Base-by-base conservation (phyloP, 2,329 filamentous ascomycete genomes). In the Botrytis elliptica region DNA sequence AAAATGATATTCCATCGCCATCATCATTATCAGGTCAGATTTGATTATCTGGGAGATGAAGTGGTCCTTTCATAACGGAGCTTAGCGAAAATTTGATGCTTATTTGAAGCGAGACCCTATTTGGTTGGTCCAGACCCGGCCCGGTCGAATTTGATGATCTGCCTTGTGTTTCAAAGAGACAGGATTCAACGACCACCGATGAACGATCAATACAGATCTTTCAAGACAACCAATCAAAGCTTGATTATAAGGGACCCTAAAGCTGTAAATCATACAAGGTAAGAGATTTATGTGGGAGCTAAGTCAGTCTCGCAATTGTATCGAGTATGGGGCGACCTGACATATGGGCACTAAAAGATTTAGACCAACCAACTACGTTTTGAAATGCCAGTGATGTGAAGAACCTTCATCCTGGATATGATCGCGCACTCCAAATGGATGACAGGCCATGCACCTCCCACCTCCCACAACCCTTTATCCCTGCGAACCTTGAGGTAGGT, bases 31-130 rank as follows among this genome's bases (percentile, higher is more conserved):
- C 59, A 65, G 46, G 55, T 60, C 40, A 57, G 60, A 69, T 69
- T 73, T 71, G 62, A 60, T 70, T 67, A 59, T 65, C 38, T 75
- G 72, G 74, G 72, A 74, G 73, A 74, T 68, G 75, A 75, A 73
- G 29, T 73, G 76, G 71, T 77, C 75, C 74, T 74, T 76, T 76
- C 77, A 77, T 77, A 75, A 66, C 75, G 74, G 76, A 77, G 74
- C 25, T 29, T 73, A 68, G 74, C 76, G 57, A 69, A 72, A 62
- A 49, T n/a, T 46, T 52, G 64, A 72, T 72, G 71, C 71, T 69
- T 69, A 52, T 60, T 68, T 69, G 38, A 70, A 71, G 59, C 73
- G 42, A 63, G 72, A 62, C 49, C 40, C 59, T 42, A 57, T 55
- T 46, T 70, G 71, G 75, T 71, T 68, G 55, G 70, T 49, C 70